Percentiles rank a stretch among this genome's conserved stretches.
These are phyloP conservation scores for Luzula sylvatica DNA, from an alignment of 176 grass and related monocot genomes.

Conservation along the genomic window DNA sequence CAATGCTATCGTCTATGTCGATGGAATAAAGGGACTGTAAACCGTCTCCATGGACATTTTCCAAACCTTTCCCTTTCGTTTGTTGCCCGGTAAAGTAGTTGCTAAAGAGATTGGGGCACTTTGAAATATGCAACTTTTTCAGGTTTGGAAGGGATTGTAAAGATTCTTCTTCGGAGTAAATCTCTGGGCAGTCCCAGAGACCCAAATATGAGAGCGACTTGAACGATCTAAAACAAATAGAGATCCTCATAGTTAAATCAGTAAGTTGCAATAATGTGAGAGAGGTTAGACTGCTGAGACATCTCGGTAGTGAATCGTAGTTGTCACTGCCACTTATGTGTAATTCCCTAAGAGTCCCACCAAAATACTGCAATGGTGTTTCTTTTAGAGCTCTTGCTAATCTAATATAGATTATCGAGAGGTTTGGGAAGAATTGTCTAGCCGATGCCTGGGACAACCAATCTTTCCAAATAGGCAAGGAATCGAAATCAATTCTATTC, in stretches of 20 bases:
- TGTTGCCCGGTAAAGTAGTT: neutral
- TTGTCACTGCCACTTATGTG: neutral
- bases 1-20: neutral
- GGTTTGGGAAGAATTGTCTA: slow-evolving; percentile 1
- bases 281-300: neutral
- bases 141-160: neutral
- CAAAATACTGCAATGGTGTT: neutral
- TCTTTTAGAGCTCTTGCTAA: neutral
- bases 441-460: slow-evolving; percentile 25
- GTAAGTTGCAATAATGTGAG: neutral
- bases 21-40: slow-evolving; percentile 10
- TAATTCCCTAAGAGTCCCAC: neutral
- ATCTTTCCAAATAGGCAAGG: slow-evolving; percentile 22
- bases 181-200: neutral
- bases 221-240: neutral
- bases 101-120: slow-evolving; percentile 4
- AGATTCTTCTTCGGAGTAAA: neutral
- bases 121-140: neutral
- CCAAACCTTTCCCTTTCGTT: neutral
- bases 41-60: neutral
- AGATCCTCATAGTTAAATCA: neutral
- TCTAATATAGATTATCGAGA: neutral
- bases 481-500: slow-evolving; percentile 27
- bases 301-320: neutral
- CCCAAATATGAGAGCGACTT: neutral